Evolutionary conservation across 148 eudicot genomes (phyloP).

Genomic region (Heliosperma pusillum): DNA sequence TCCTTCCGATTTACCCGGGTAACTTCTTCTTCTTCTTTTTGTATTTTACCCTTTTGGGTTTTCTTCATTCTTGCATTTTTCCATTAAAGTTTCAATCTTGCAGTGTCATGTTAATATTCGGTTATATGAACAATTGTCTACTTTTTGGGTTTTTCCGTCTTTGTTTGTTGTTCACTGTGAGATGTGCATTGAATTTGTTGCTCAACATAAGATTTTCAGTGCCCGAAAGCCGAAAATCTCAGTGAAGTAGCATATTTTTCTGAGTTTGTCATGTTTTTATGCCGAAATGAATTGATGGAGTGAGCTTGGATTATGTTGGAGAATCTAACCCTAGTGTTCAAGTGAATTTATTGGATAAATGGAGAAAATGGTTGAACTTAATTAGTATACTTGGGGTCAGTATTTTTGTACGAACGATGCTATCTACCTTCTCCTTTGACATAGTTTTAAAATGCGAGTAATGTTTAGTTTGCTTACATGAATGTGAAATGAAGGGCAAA

Average conservation of each 20-base stretch:
- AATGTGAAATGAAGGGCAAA: neutral
- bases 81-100: neutral
- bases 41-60: neutral
- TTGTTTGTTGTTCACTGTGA: neutral
- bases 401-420: neutral
- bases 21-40: constrained; percentile 18
- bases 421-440: neutral
- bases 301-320: neutral
- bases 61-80: neutral
- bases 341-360: neutral
- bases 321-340: neutral
- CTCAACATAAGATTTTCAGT: neutral
- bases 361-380: neutral
- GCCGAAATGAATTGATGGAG: neutral
- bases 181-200: constrained; percentile 5
- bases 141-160: neutral
- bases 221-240: neutral
- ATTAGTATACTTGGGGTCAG: neutral
- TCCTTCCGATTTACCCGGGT: constrained; percentile 36
- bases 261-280: neutral
- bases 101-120: neutral
- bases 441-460: too few species aligned
- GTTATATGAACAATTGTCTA: too few species aligned
- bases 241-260: neutral
- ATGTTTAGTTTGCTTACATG: neutral